Base-by-base conservation (phyloP, 306 rosid genomes). In the Oxytropis ochrocephala region DNA sequence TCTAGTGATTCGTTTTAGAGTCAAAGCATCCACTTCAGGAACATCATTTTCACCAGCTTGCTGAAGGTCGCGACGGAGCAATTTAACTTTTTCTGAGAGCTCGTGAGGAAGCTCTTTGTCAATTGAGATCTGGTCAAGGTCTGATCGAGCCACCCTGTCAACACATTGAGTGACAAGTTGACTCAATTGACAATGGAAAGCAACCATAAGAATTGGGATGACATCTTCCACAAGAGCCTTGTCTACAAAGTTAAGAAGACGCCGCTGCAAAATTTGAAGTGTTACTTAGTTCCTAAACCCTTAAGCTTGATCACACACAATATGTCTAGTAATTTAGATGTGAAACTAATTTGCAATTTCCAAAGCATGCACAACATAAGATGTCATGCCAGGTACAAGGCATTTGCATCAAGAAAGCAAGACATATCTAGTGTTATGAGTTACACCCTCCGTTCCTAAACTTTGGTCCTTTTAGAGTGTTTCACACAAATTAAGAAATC, bases 171-270 rank as follows among this genome's bases (percentile, higher is more conserved):
- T 8, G 61, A 73, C 82, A 56, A 95, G 96, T 59, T 80, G 96
- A 56, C 27, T 77, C 83, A 86, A 80, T 63, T 91, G 85, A 84
- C 95, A 91, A 68, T 86, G 87, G 75, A 64, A 85, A 56, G 91
- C 91, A 64, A 78, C 96, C 36, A 60, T 52, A 50, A 95, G 91
- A 58, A 95, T 89, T 21, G 92, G 89, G 48, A 95, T 83, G 46
- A 91, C 86, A 48, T 91, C 99, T 82, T 95, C 96, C 64, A 84
- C 95, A 57, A 80, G 72, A 33, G 96, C 95, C 83, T 89, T 95
- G 50, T 79, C 99, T 0, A 95, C 72, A 60, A 95, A 95, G 85
- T 91, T 86, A 42, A 81, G 48, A 13, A 95, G 92, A 18, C 89
- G 95, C 2, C 96, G 88, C 99, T 95, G 81, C 91, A 87, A 74